Evolutionary conservation across 2,329 filamentous ascomycete genomes (phyloP).

Genomic region (Curvularia sp.): DNA sequence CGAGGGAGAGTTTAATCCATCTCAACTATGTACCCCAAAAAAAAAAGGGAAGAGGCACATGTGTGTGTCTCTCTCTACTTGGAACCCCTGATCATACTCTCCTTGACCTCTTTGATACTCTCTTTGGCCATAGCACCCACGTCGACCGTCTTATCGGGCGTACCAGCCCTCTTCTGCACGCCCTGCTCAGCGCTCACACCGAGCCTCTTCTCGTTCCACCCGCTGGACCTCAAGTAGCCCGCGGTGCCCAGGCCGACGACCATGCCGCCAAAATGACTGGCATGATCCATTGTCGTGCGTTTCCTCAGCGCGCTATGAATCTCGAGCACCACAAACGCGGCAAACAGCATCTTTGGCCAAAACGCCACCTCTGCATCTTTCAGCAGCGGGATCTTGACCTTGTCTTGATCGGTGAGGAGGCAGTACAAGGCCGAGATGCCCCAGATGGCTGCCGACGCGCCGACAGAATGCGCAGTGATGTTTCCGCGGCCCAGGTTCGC

Average conservation of each 20-base stretch:
- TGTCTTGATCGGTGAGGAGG: slow-evolving; percentile 43
- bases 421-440: slow-evolving; percentile 42
- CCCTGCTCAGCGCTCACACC: neutral
- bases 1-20: neutral
- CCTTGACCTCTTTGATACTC: slow-evolving; percentile 45
- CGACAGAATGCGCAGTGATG: slow-evolving; percentile 41
- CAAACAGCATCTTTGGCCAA: slow-evolving; percentile 43
- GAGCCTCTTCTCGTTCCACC: slow-evolving; percentile 30
- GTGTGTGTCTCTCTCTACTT: neutral
- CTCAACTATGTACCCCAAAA: neutral
- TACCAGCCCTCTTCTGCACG: slow-evolving; percentile 22
- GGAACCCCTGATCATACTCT: slow-evolving; percentile 32
- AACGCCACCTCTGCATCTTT: slow-evolving; percentile 39
- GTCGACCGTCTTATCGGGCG: slow-evolving; percentile 34
- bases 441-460: slow-evolving; percentile 47
- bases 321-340: slow-evolving; percentile 38
- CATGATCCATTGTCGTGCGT: slow-evolving; percentile 41
- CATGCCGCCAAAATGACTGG: slow-evolving; percentile 49
- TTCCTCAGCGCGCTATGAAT: slow-evolving; percentile 25
- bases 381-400: slow-evolving; percentile 41
- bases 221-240: slow-evolving; percentile 37
- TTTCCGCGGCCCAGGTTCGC: slow-evolving; percentile 41
- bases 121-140: slow-evolving; percentile 34
- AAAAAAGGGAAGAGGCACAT: no score
- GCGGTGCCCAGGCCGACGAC: slow-evolving; percentile 34